phyloP scores from a whole-genome alignment of 2,329 filamentous ascomycete species.

The Rosellinia necatrix region DNA sequence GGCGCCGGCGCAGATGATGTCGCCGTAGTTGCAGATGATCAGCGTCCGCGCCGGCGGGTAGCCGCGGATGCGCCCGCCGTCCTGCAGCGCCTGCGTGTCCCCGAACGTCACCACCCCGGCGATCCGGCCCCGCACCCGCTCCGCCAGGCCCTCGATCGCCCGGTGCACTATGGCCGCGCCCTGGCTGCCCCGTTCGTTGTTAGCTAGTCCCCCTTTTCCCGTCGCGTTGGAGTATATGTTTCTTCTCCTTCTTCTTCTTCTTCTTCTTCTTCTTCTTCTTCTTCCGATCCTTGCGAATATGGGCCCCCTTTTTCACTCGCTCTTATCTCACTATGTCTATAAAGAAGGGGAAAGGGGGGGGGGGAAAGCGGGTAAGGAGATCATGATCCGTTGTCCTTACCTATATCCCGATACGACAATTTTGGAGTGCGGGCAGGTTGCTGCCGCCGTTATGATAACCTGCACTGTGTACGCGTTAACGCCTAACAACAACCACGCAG shows the following conservation, averaged over 20 bases:
- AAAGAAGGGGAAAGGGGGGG: neutral
- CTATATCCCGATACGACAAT: constrained; percentile 38
- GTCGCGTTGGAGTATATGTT: neutral
- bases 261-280: neutral
- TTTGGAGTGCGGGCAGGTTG: constrained; percentile 35
- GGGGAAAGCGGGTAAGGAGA: neutral
- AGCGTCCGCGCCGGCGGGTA: constrained; percentile 44
- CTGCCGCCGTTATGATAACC: constrained; percentile 33
- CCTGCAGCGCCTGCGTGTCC: constrained; percentile 43
- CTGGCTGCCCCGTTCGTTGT: constrained; percentile 32
- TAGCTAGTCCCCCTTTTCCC: too few relatives aligned
- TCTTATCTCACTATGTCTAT: too few relatives aligned
- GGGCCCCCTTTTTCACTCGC: too few relatives aligned
- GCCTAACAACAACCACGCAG: neutral
- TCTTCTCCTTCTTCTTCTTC: neutral
- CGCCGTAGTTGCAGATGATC: constrained; percentile 48
- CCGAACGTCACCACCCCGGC: constrained; percentile 46
- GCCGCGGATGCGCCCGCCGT: constrained; percentile 43
- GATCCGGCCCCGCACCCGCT: constrained; percentile 37
- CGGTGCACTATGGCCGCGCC: constrained; percentile 47
- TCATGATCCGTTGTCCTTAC: constrained; percentile 16
- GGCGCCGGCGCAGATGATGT: constrained; percentile 45
- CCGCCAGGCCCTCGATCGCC: constrained; percentile 41
- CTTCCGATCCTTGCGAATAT: too few relatives aligned
- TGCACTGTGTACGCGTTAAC: constrained; percentile 28